Evolutionary conservation across 2,329 filamentous ascomycete genomes (phyloP).

Genomic region (Epichloe aotearoae): DNA sequence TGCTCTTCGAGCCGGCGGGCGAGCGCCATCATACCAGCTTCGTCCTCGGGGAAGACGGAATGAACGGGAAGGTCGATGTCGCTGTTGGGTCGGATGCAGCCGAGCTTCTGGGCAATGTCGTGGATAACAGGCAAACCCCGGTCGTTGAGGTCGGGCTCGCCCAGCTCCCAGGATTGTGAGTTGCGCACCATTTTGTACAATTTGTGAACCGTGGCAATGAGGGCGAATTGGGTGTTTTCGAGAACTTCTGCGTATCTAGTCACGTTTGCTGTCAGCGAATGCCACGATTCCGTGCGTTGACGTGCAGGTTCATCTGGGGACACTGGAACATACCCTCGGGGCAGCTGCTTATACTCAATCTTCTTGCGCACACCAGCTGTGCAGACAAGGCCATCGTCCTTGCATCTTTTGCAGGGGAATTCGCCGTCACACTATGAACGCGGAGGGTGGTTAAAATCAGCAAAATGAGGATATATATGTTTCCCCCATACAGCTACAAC

Average conservation of each 20-base stretch:
- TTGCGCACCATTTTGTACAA: conserved; percentile 51
- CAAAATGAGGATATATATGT: neutral
- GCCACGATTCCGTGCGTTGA: no score
- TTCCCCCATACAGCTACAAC: no score
- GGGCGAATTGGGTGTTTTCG: conserved; percentile 51
- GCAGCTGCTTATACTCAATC: conserved; percentile 55
- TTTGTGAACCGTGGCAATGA: conserved; percentile 52
- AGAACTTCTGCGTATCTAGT: conserved; percentile 49
- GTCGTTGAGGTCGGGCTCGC: conserved; percentile 51
- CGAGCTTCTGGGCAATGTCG: conserved; percentile 50
- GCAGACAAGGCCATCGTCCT: conserved; percentile 51
- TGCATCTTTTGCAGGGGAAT: conserved; percentile 53
- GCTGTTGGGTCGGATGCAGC: conserved; percentile 49
- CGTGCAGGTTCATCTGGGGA: neutral
- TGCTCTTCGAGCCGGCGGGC: conserved; percentile 39
- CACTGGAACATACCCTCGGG: conserved; percentile 36
- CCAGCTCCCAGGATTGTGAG: conserved; percentile 44
- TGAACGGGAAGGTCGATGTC: conserved; percentile 46
- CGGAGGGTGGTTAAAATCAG: neutral
- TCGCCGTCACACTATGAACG: conserved; percentile 45
- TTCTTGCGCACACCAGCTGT: conserved; percentile 51
- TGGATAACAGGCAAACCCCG: conserved; percentile 50
- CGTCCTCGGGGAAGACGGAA: conserved; percentile 48
- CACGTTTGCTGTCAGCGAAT: neutral
- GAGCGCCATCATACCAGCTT: conserved; percentile 42